Base-by-base conservation (phyloP, 441 rosid genomes). In the Pelargonium myrrhifolium region DNA sequence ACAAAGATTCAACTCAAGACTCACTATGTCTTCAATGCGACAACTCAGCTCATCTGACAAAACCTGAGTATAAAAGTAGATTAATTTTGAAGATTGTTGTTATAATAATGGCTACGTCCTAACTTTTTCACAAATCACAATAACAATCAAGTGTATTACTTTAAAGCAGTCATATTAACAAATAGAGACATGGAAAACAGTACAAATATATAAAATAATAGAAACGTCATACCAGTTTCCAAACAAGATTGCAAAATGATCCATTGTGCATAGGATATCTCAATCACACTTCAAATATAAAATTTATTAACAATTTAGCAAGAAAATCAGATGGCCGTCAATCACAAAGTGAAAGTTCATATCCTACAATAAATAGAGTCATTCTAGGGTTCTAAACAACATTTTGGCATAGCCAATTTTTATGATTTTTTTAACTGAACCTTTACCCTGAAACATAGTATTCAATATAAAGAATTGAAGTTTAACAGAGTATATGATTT, bases 1-100 rank as follows among this genome's bases (percentile, higher is more conserved):
- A 67, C 97, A 93, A 65, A 93, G 80, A 78, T 93, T 89, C 78
- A 93, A 80, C 88, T 93, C 97, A 37, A 93, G 71, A 70, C 84
- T 84, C 74, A 83, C 82, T 64, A 93, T 87, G 71, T 87, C 93
- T 66, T 85, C 87, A 7, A 74, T 75, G 60, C 76, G 70, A 76
- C 97, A 93, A 49, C 75, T 80, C 68, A 93, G 64, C 65, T 87
- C 93, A 66, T 85, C 76, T 45, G 97, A 83, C 76, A 93, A 79
- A 64, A 87, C 80, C 98, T 93, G 72, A 81, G 79, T 72, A 60
- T 5, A 39, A 42, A 67, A 24, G 26, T 24, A 24, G 26, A 24
- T 24, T 24, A 24, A 24, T 24, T 24, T 24, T 24, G 1, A 24
- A 24, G 22, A 58, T 18, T 58, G 72, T 53, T 18, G 4, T 17